A percentile compares a stretch with the other conserved stretches of the same genome.
Evolutionary conservation across 306 rosid genomes (phyloP).

Genomic region (Betula pendula): DNA sequence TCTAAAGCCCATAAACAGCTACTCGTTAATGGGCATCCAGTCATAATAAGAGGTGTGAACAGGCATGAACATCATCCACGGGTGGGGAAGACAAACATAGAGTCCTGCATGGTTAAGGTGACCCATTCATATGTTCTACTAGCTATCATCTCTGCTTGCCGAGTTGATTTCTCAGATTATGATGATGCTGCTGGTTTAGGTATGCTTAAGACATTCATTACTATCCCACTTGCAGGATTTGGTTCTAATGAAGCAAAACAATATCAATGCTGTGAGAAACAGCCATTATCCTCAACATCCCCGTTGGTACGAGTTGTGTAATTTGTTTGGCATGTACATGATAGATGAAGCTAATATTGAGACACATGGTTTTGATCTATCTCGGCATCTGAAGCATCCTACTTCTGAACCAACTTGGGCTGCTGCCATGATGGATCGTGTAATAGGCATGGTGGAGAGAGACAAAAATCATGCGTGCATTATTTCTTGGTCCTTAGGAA

Average conservation of each 20-base stretch:
- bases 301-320: slow-evolving; percentile 96
- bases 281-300: slow-evolving; percentile 99
- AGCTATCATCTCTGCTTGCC: slow-evolving; percentile 8
- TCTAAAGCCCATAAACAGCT: slow-evolving; percentile 84
- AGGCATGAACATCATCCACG: slow-evolving; percentile 98
- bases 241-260: slow-evolving; percentile 86
- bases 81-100: slow-evolving; percentile 89
- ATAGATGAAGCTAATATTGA: slow-evolving; percentile 98
- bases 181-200: slow-evolving; percentile 11
- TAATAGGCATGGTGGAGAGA: slow-evolving; percentile 96
- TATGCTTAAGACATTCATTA: slow-evolving; percentile 18
- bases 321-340: slow-evolving; percentile 95
- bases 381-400: slow-evolving; percentile 78
- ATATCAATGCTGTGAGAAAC: slow-evolving; percentile 93
- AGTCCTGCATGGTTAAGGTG: slow-evolving; percentile 95
- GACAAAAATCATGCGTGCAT: slow-evolving; percentile 95
- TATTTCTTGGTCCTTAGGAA: slow-evolving; percentile 87
- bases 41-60: slow-evolving; percentile 86
- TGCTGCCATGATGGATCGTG: slow-evolving; percentile 92
- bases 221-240: slow-evolving; percentile 62
- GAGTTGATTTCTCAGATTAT: neutral
- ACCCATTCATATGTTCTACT: slow-evolving; percentile 16
- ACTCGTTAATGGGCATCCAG: slow-evolving; percentile 83
- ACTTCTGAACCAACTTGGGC: slow-evolving; percentile 90
- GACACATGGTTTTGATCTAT: slow-evolving; percentile 81